Percentiles rank a stretch among this genome's conserved stretches.
Evolutionary conservation across 2,329 filamentous ascomycete genomes (phyloP).

Genomic region (Akanthomyces muscarius): DNA sequence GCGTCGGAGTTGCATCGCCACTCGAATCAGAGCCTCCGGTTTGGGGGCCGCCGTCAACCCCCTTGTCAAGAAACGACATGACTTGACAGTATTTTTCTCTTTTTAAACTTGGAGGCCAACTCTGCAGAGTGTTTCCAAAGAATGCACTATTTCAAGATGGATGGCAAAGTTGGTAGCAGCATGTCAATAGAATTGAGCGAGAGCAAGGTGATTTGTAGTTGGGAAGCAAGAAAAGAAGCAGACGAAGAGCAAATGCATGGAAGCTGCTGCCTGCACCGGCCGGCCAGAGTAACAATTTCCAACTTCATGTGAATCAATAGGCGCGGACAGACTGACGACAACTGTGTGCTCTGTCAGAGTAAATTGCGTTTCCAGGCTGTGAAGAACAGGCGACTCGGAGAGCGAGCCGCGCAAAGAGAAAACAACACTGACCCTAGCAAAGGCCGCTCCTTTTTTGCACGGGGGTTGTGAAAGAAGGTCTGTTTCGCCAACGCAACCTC

Average conservation of each 20-base stretch:
- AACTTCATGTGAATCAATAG: conserved; percentile 5
- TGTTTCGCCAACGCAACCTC: not conserved
- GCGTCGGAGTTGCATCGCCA: not conserved
- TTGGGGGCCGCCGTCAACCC: not conserved
- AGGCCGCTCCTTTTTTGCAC: not conserved
- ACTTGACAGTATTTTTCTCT: not conserved
- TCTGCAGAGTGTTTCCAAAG: not conserved
- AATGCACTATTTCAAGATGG: not conserved
- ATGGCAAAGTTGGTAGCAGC: not conserved
- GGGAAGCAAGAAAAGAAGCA: not conserved
- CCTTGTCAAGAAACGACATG: not conserved
- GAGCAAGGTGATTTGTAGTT: conserved; percentile 5
- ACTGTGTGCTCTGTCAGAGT: not conserved
- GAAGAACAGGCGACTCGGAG: not conserved
- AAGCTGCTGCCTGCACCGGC: not conserved
- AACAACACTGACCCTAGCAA: not conserved
- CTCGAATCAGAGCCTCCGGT: not conserved
- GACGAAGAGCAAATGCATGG: not conserved
- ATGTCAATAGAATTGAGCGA: not conserved
- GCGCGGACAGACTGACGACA: not conserved
- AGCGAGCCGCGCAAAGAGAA: not conserved
- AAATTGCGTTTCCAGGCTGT: not conserved
- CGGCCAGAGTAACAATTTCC: not conserved
- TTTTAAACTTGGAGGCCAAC: not conserved
- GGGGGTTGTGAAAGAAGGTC: conserved; percentile 6